Conservation (phyloP, 169 alveolate species). For the Eimeria tenella region DNA sequence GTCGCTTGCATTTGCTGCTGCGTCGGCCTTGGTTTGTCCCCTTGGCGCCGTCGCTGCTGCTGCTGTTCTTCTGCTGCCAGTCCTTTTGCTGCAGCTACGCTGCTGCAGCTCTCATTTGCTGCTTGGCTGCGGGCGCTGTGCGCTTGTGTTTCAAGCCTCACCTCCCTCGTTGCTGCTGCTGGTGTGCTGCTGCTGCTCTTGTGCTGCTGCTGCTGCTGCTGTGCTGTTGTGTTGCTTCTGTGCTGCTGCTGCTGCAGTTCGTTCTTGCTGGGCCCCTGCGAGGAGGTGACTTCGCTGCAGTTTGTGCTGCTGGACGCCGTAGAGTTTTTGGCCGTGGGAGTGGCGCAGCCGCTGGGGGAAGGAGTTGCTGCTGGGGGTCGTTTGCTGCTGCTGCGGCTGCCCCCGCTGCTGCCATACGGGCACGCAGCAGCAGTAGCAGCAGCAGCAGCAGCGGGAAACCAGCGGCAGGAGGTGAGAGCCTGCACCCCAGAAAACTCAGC, state of each 20-base stretch:
- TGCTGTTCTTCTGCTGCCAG: background rate
- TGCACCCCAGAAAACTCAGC: background rate
- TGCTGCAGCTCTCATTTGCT: background rate
- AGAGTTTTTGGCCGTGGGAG: slow-evolving; percentile 63
- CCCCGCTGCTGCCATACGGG: slow-evolving; percentile 5
- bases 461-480: background rate
- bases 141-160: background rate
- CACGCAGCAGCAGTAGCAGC: slow-evolving; percentile 49
- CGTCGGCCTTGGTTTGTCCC: background rate
- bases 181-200: background rate
- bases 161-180: background rate
- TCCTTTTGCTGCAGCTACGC: background rate
- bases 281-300: slow-evolving; percentile 45
- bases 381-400: slow-evolving; percentile 64
- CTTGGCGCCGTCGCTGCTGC: background rate
- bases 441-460: slow-evolving; percentile 11
- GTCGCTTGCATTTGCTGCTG: background rate
- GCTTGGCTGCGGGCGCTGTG: background rate
- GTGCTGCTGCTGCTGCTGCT: background rate
- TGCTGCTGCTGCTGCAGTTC: background rate
- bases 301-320: slow-evolving; percentile 42
- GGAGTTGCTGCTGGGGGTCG: slow-evolving; percentile 49
- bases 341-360: slow-evolving; percentile 61
- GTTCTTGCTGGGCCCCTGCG: slow-evolving; percentile 61
- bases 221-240: background rate